phyloP scores from a whole-genome alignment of 2,329 filamentous ascomycete genomes.

The Akanthomyces muscarius region DNA sequence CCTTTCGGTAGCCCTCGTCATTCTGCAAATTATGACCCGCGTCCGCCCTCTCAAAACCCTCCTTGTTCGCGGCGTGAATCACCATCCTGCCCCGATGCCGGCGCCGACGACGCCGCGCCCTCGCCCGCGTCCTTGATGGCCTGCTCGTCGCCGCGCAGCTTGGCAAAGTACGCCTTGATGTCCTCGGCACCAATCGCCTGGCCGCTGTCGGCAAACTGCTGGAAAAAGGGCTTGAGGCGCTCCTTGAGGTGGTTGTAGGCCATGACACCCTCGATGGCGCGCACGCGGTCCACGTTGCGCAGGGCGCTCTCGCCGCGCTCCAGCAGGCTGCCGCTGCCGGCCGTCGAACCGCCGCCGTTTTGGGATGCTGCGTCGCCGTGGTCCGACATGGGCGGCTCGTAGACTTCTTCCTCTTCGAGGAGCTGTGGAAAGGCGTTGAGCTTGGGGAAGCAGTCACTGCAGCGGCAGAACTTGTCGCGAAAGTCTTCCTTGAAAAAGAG shows the following conservation, averaged over 20 bases:
- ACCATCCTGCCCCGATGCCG: conserved; percentile 27
- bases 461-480: conserved; percentile 78
- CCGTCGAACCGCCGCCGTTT: conserved; percentile 46
- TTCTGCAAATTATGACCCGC: background rate
- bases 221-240: conserved; percentile 89
- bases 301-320: conserved; percentile 91
- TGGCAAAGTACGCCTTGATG: conserved; percentile 94
- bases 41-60: conserved; percentile 41
- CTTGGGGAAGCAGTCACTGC: conserved; percentile 70
- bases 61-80: conserved; percentile 47
- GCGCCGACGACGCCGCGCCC: conserved; percentile 40
- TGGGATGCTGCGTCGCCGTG: conserved; percentile 45
- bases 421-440: conserved; percentile 72
- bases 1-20: no score
- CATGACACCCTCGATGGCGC: conserved; percentile 95
- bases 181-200: conserved; percentile 87
- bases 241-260: conserved; percentile 96
- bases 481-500: conserved; percentile 80
- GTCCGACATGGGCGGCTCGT: conserved; percentile 83
- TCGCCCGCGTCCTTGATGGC: conserved; percentile 62
- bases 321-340: conserved; percentile 76
- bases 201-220: conserved; percentile 89
- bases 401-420: conserved; percentile 88
- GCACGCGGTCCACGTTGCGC: conserved; percentile 85
- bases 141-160: conserved; percentile 81